Percentiles rank a stretch among this genome's conserved stretches.
Conservation (phyloP, 2,329 filamentous ascomycete genomes). For the Celoporthe dispersa region DNA sequence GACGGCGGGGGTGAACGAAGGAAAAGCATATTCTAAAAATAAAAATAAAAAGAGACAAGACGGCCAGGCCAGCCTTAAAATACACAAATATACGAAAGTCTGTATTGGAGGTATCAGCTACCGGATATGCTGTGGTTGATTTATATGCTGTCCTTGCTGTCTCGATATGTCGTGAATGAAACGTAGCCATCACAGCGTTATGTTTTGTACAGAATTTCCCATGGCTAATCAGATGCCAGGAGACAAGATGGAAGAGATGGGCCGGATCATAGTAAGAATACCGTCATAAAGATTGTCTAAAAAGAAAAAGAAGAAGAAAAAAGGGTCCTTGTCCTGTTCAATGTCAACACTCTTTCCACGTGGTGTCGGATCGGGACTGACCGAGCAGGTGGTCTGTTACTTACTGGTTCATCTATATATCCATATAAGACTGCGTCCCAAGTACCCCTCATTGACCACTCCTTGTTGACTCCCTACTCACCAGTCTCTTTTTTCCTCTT, state of each 20-base stretch:
- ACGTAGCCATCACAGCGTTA: not conserved
- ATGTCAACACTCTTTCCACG: not conserved
- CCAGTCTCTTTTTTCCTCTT: too few species aligned
- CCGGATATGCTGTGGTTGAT: not conserved
- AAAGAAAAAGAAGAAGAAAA: not conserved
- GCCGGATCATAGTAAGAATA: not conserved
- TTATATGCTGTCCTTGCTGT: not conserved
- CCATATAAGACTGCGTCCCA: not conserved
- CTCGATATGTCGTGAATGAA: not conserved
- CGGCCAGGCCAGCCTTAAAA: not conserved
- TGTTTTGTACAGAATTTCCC: not conserved
- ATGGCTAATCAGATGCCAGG: not conserved
- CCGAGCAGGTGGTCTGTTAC: not conserved
- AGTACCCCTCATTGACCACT: too few species aligned
- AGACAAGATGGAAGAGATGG: too few species aligned
- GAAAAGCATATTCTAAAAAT: too few species aligned
- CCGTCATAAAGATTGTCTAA: not conserved
- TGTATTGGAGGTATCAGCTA: not conserved
- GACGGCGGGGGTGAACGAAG: conserved; percentile 5
- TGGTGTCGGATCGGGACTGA: not conserved
- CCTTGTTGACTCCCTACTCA: not conserved
- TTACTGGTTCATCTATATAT: not conserved
- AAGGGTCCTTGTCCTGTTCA: not conserved
- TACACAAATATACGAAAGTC: not conserved
- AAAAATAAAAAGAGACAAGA: too few species aligned